Evolutionary conservation across 129 eudicot species (phyloP), one percentile per base, ranked within the genome.

Genomic region (Lonicera japonica): DNA sequence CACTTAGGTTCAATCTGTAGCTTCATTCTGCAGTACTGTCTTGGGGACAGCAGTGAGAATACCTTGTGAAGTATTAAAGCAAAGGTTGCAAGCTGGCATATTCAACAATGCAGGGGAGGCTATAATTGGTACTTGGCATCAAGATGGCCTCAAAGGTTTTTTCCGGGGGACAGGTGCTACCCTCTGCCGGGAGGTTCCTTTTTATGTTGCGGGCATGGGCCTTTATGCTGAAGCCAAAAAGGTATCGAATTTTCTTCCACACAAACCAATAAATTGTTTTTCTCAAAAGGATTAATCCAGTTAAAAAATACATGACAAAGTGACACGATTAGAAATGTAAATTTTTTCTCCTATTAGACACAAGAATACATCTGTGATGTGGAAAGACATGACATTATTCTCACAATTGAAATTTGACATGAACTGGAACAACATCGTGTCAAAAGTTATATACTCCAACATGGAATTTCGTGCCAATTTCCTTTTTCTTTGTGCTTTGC

Each of bases 151-250:
- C 6, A 75, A 70, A 80, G 98, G 98, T 12, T 87, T 91, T 73
- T 91, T 91, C 70, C 96, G 96, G 60, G 96, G 96, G 81, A 91
- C 96, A 3, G 96, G 94, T 67, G 98, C 89, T 1, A 91, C 98
- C 63, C 90, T 91, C n/a, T 91, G 84, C 58, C 83, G 98, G n/a
- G 98, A 91, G 67, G 90, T 91, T 61, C 98, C 98, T 0, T 84
- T 91, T 62, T 91, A 91, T 73, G 98, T 91, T 10, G 95, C 96
- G 1, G 98, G 98, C 75, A 91, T 87, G 96, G 98, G 96, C 53
- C 90, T 91, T 34, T 84, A 91, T 56, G 96, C 90, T 25, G 98
- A 91, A 74, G 82, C 96, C 68, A 91, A 91, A 75, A 91, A 87
- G 96, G 98, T 91, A 75, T 21, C 21, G 12, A 16, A 5, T 20